A percentile compares a stretch with the other conserved stretches of the same genome.
Evolutionary conservation across 441 rosid genomes (phyloP).

Genomic region (Capsella rubella): DNA sequence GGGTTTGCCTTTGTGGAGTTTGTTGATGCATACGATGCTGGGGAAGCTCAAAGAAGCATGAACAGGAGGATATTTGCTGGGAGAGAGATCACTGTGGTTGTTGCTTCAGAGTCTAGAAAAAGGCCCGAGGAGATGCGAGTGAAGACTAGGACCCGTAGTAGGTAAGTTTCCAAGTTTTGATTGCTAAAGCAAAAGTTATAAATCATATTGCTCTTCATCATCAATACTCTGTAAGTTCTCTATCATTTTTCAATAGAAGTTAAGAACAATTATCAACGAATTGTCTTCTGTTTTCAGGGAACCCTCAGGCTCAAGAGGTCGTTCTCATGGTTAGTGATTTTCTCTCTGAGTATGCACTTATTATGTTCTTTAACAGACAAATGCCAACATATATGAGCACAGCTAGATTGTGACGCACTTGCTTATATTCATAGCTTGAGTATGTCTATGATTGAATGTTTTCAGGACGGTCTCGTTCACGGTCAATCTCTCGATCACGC

Average conservation of each 20-base stretch:
- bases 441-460: constrained; percentile 19
- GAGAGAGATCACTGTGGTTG: constrained; percentile 88
- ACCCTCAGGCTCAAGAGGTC: constrained; percentile 71
- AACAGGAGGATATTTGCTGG: constrained; percentile 87
- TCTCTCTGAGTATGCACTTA: not conserved
- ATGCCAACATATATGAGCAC: not conserved
- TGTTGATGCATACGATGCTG: constrained; percentile 88
- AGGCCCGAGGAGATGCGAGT: constrained; percentile 98
- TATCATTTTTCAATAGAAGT: not conserved
- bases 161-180: constrained; percentile 51
- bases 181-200: constrained; percentile 2
- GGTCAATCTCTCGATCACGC: constrained; percentile 68
- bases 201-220: not conserved
- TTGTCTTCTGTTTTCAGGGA: constrained; percentile 58
- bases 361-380: not conserved
- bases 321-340: constrained; percentile 62
- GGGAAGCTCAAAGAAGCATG: constrained; percentile 93
- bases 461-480: constrained; percentile 87
- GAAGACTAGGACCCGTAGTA: constrained; percentile 55
- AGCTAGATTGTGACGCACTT: not conserved
- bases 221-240: not conserved
- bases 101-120: constrained; percentile 95
- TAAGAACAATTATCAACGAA: constrained; percentile 10
- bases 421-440: constrained; percentile 10
- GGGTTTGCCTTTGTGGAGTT: constrained; percentile 99